These are phyloP conservation scores for Meyerozyma athensensis DNA, from an alignment of 1,139 yeast genomes.

Conservation along the genomic window DNA sequence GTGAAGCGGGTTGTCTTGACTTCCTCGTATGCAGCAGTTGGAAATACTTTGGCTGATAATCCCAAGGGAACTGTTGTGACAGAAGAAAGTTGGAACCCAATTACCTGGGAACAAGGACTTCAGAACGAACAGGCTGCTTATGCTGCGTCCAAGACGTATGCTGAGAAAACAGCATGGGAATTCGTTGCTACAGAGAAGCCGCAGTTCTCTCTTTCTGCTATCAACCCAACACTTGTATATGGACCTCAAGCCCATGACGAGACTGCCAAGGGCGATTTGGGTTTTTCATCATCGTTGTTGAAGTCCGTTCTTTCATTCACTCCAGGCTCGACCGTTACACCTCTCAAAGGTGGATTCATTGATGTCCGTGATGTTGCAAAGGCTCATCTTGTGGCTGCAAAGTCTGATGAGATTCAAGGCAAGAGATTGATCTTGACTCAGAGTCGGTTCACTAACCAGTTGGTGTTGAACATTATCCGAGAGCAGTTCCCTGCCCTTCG, in stretches of 20 bases:
- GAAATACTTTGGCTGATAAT: slow-evolving; percentile 23
- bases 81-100: slow-evolving; percentile 10
- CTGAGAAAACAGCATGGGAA: slow-evolving; percentile 53
- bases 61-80: slow-evolving; percentile 16
- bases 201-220: slow-evolving; percentile 37
- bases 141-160: slow-evolving; percentile 20
- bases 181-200: slow-evolving; percentile 35
- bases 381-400: slow-evolving; percentile 4
- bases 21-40: slow-evolving; percentile 14
- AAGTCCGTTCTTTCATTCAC: background rate
- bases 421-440: slow-evolving; percentile 24
- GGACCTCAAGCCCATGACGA: slow-evolving; percentile 42
- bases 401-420: slow-evolving; percentile 7
- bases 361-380: slow-evolving; percentile 4
- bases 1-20: slow-evolving; percentile 6
- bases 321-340: background rate
- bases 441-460: slow-evolving; percentile 20
- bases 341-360: background rate
- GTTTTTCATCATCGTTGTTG: background rate
- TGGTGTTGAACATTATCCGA: background rate
- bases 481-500: slow-evolving; percentile 1
- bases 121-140: slow-evolving; percentile 13
- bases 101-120: slow-evolving; percentile 13
- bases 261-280: slow-evolving; percentile 20
- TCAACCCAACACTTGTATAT: slow-evolving; percentile 47